Percentiles rank a stretch among this genome's conserved stretches.
These are phyloP conservation scores for Parafenestella ontariensis DNA, from an alignment of 2,329 filamentous ascomycete species.

Conservation along the genomic window DNA sequence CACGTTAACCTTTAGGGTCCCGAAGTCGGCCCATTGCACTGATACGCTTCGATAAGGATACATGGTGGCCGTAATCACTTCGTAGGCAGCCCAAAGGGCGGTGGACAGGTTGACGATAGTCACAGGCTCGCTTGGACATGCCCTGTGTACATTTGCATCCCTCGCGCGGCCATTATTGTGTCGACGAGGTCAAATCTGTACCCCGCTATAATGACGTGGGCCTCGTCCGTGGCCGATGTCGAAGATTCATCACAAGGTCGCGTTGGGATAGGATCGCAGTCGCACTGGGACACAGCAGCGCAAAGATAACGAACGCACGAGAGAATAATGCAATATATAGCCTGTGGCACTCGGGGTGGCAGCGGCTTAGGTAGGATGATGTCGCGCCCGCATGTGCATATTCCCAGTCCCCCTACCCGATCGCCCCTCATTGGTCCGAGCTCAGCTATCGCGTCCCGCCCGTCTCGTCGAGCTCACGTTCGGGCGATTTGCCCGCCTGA, in stretches of 20 bases:
- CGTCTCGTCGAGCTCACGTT: slow-evolving; percentile 5
- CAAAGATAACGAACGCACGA: slow-evolving; percentile 12
- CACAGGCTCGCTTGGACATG: slow-evolving; percentile 16
- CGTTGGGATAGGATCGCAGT: slow-evolving; percentile 13
- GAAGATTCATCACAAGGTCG: slow-evolving; percentile 25
- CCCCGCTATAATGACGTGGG: slow-evolving; percentile 33
- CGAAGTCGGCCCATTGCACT: slow-evolving; percentile 40
- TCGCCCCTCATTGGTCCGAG: slow-evolving; percentile 41
- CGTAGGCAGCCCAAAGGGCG: slow-evolving; percentile 13
- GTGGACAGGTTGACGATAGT: slow-evolving; percentile 19
- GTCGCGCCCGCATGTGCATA: slow-evolving; percentile 9
- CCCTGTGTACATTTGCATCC: slow-evolving; percentile 1
- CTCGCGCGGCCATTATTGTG: slow-evolving; percentile 1
- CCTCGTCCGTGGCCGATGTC: slow-evolving; percentile 7
- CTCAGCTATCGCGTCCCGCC: slow-evolving; percentile 20
- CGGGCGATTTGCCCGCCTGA: slow-evolving; percentile 3
- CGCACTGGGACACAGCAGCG: slow-evolving; percentile 6
- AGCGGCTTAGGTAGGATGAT: slow-evolving; percentile 17
- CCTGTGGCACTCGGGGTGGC: slow-evolving; percentile 3
- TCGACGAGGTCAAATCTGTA: slow-evolving; percentile 6
- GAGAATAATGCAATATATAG: slow-evolving; percentile 18
- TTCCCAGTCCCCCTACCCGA: slow-evolving; percentile 15
- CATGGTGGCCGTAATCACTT: slow-evolving; percentile 15
- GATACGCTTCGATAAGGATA: slow-evolving; percentile 43
- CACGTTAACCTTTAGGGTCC: slow-evolving; percentile 15